phyloP scores from a whole-genome alignment of 2,329 filamentous ascomycete species.

The Moelleriella libera region DNA sequence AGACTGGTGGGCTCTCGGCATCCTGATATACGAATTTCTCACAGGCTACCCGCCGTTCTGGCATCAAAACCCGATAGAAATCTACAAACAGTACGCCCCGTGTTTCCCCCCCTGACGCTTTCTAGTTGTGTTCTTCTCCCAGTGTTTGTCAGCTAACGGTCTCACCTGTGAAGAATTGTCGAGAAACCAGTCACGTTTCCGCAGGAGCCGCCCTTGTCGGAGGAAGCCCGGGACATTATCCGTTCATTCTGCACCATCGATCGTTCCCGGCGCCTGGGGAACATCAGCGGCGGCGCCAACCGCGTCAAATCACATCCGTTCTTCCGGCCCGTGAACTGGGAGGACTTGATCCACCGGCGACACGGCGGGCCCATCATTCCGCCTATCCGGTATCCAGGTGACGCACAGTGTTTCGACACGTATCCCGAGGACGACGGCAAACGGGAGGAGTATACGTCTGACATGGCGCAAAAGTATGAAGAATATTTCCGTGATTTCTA shows the following conservation, averaged over 20 bases:
- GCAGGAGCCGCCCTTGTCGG: conserved; percentile 47
- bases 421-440: conserved; percentile 64
- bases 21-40: conserved; percentile 72
- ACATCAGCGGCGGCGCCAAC: conserved; percentile 59
- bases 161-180: conserved; percentile 44
- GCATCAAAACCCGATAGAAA: conserved; percentile 77
- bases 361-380: conserved; percentile 60
- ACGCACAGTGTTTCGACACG: conserved; percentile 69
- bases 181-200: conserved; percentile 67
- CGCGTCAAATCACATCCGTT: conserved; percentile 65
- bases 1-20: conserved; percentile 80
- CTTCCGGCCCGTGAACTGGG: conserved; percentile 62
- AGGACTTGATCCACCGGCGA: conserved; percentile 51
- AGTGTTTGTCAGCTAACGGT: no score
- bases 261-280: conserved; percentile 63
- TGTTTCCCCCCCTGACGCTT: background rate
- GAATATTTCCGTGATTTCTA: conserved; percentile 59
- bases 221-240: conserved; percentile 61
- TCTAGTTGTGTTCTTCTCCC: no score
- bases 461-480: conserved; percentile 57
- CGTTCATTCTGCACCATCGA: conserved; percentile 65
- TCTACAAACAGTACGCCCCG: conserved; percentile 56
- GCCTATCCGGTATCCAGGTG: conserved; percentile 56
- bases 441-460: conserved; percentile 52
- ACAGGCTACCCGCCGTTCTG: conserved; percentile 79